Conservation (phyloP, 2,329 filamentous ascomycete species). For the Niveomyces coronatus region DNA sequence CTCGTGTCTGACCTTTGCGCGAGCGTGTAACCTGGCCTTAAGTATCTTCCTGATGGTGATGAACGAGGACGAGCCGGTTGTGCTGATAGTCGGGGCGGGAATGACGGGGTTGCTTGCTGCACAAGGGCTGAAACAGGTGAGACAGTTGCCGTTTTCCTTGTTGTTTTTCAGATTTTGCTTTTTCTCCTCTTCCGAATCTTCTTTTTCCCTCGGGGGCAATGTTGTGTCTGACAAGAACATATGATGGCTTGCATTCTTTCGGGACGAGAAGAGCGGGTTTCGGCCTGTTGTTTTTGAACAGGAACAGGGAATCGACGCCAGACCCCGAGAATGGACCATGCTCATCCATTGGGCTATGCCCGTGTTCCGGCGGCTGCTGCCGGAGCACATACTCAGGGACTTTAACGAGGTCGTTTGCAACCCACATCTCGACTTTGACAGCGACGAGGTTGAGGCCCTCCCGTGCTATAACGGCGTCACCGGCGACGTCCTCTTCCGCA, state of each 20-base stretch:
- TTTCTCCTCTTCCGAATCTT: too few species aligned
- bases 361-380: constrained; percentile 23
- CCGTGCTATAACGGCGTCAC: constrained; percentile 24
- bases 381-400: constrained; percentile 19
- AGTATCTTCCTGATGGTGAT: not conserved
- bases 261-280: constrained; percentile 20
- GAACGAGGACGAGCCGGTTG: not conserved
- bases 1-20: not conserved
- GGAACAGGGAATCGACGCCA: constrained; percentile 19
- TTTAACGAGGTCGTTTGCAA: constrained; percentile 25
- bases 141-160: not conserved
- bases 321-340: constrained; percentile 29
- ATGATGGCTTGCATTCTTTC: not conserved
- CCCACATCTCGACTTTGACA: constrained; percentile 22
- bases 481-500: constrained; percentile 25
- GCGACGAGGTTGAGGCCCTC: constrained; percentile 20
- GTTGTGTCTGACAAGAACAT: too few species aligned
- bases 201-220: too few species aligned
- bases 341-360: constrained; percentile 30
- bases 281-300: constrained; percentile 22
- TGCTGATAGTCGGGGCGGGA: constrained; percentile 23
- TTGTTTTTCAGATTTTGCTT: too few species aligned
- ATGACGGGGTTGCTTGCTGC: constrained; percentile 27
- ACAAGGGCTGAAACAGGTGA: constrained; percentile 26
- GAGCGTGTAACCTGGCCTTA: too few species aligned